These are phyloP conservation scores for Ogataea allantospora DNA, from an alignment of 805 yeast species.

Conservation along the genomic window DNA sequence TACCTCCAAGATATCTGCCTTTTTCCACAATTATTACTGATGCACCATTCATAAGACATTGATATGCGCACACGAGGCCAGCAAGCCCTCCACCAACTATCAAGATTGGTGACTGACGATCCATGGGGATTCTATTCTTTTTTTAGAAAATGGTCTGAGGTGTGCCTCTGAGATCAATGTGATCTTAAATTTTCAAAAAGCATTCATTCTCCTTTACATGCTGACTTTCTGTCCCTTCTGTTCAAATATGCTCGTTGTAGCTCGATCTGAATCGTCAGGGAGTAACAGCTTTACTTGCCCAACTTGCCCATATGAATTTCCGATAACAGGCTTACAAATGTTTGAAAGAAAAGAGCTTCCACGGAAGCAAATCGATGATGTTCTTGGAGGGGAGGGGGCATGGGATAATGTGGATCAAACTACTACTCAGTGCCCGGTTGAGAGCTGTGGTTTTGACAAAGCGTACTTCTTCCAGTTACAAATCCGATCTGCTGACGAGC, in stretches of 20 bases:
- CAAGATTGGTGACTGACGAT: conserved; percentile 41
- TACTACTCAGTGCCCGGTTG: conserved; percentile 85
- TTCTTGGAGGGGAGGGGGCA: conserved; percentile 93
- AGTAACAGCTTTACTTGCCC: conserved; percentile 78
- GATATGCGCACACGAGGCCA: conserved; percentile 62
- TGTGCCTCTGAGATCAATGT: not conserved
- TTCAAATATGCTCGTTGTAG: conserved; percentile 80
- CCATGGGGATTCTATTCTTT: no score
- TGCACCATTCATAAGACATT: conserved; percentile 41
- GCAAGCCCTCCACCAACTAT: conserved; percentile 68
- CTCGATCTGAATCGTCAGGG: conserved; percentile 51
- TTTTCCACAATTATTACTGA: conserved; percentile 56
- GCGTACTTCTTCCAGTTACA: conserved; percentile 97
- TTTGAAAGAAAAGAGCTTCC: conserved; percentile 81
- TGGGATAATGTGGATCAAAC: conserved; percentile 99
- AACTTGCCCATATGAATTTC: conserved; percentile 94
- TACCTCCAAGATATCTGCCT: conserved; percentile 57
- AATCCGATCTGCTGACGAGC: conserved; percentile 97
- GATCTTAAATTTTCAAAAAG: not conserved
- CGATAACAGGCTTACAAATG: conserved; percentile 77
- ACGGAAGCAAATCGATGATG: conserved; percentile 92
- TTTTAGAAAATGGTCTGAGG: not conserved
- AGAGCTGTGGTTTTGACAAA: conserved; percentile 79
- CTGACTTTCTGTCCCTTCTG: conserved; percentile 94
- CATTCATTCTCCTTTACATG: conserved; percentile 46